Percentiles rank a stretch among this genome's conserved stretches.
Conservation (phyloP, 768 basidiomycete species). For the Xerocomellus intermedius region DNA sequence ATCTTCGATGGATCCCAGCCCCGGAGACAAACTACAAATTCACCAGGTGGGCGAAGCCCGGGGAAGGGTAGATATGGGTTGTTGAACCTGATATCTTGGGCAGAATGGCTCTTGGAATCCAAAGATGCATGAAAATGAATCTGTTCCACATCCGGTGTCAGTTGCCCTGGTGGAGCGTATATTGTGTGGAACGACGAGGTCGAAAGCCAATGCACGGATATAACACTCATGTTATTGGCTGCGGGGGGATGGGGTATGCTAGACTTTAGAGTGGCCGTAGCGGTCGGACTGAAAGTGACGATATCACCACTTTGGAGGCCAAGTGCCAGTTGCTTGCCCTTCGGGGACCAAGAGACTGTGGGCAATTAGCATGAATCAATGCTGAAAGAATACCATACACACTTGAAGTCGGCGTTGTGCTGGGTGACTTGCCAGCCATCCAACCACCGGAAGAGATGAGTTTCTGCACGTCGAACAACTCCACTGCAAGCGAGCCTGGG, state of each 20-base stretch:
- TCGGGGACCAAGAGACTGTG: conserved; percentile 81
- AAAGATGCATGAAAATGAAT: conserved; percentile 40
- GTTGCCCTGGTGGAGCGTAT: conserved; percentile 48
- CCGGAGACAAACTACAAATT: conserved; percentile 38
- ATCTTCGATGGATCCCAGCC: conserved; percentile 45
- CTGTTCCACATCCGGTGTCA: conserved; percentile 41
- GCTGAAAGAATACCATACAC: conserved; percentile 24
- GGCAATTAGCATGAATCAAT: conserved; percentile 5
- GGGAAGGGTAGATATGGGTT: conserved; percentile 45
- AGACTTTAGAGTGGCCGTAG: conserved; percentile 53
- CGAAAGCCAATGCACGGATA: conserved; percentile 66
- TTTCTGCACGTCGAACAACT: conserved; percentile 57
- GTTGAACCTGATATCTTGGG: conserved; percentile 38
- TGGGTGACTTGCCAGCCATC: conserved; percentile 49
- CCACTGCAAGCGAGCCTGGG: conserved; percentile 45
- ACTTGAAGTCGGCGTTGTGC: conserved; percentile 60
- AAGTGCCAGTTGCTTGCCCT: conserved; percentile 81
- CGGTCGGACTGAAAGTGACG: conserved; percentile 59
- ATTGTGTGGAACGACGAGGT: conserved; percentile 66
- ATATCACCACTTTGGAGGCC: conserved; percentile 71
- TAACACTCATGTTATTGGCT: conserved; percentile 41
- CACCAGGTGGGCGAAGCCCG: conserved; percentile 45
- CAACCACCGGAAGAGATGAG: conserved; percentile 48
- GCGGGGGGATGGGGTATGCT: conserved; percentile 58
- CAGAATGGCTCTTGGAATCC: conserved; percentile 41